Evolutionary conservation across 352 stramenopile genomes (phyloP), one percentile per base, ranked within the genome.

Genomic region (Poterioochromonas sp.): DNA sequence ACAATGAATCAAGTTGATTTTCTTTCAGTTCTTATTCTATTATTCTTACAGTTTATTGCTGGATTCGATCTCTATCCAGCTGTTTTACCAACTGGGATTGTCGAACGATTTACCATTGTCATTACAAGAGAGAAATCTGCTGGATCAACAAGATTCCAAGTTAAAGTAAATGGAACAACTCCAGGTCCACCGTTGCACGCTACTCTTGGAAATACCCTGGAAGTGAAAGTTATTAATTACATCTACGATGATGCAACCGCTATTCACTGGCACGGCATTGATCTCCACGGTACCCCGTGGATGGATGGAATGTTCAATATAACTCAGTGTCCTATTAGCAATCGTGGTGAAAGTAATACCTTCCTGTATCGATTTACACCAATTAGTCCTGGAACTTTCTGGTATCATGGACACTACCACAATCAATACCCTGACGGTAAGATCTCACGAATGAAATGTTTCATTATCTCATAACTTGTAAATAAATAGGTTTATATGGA

Each of bases 361-460:
- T 29, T 69, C 1, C 1, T 43, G 11, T 74, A 74, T 34, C 3
- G 12, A 8, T 60, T 74, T 18, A 37, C 32, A 26, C 39, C 41
- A 3, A 22, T 54, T 32, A 26, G 5, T 8, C 3, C 65, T 35
- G 65, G 65, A n/a, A 74, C 65, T n/a, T 74, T 35, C 29, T 74
- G 65, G 65, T 74, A 74, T 58, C 65, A 74, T 74, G 65, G 65
- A 1, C 65, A 74, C 41, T 32, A 54, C 8, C 3, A 71, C 15
- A 29, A 29, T 44, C 39, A 58, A 34, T 34, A 37, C 1, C 37
- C 41, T 35, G 65, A 58, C 18, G 39, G 58, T 18, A 68, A 68
- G 58, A 20, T 12, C 5, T 18, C 29, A 32, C 58, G 58, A 32
- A 68, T 15, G 5, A 68, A 68, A 20, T 68, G 15, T 26, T 68